A percentile compares a stretch with the other conserved stretches of the same genome.
These are phyloP conservation scores for Neltuma alba DNA, from an alignment of 306 rosid species.

Conservation along the genomic window DNA sequence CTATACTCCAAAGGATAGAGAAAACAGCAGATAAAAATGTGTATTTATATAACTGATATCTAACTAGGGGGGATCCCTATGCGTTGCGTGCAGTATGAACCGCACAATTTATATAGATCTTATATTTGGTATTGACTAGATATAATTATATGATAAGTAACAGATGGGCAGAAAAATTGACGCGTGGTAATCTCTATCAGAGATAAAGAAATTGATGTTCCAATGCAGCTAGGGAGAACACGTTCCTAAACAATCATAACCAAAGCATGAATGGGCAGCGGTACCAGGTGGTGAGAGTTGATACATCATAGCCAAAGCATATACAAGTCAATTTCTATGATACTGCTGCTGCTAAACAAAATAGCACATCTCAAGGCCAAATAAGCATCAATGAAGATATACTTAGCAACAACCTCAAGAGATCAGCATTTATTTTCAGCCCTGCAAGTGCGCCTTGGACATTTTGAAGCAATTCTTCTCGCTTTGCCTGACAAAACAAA, in stretches of 20 bases:
- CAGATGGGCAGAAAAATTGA: background rate
- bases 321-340: slow-evolving; percentile 19
- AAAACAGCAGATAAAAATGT: background rate
- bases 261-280: slow-evolving; percentile 15
- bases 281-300: background rate
- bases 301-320: slow-evolving; percentile 30
- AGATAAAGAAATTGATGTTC: slow-evolving; percentile 17
- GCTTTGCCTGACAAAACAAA: slow-evolving; percentile 72
- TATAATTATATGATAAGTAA: background rate
- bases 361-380: slow-evolving; percentile 24
- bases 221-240: slow-evolving; percentile 17
- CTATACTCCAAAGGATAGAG: background rate
- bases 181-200: background rate
- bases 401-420: slow-evolving; percentile 67
- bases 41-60: slow-evolving; percentile 20
- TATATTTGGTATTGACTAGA: no score
- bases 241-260: slow-evolving; percentile 21
- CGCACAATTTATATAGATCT: no score
- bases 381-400: slow-evolving; percentile 29
- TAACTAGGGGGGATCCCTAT: no score
- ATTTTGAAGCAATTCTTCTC: slow-evolving; percentile 89
- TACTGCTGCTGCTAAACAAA: slow-evolving; percentile 20
- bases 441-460: slow-evolving; percentile 83
- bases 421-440: slow-evolving; percentile 78
- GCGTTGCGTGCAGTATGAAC: no score